Conservation (phyloP, 2,329 filamentous ascomycete species). For the Aurifilum marmelostoma region DNA sequence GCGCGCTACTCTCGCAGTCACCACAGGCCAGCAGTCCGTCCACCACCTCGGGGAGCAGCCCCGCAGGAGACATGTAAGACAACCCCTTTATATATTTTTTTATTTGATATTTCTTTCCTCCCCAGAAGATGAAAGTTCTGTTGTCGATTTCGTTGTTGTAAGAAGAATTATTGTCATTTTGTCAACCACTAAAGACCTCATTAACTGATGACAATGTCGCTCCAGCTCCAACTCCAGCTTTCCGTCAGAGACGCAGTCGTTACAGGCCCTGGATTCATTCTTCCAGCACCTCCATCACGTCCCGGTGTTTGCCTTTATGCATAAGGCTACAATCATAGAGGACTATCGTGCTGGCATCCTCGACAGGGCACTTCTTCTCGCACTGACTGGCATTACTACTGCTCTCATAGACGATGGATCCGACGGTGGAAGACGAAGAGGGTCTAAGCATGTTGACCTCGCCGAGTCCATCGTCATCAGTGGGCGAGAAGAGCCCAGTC, state of each 20-base stretch:
- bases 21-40: background rate
- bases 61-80: background rate
- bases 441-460: background rate
- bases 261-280: background rate
- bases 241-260: background rate
- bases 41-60: background rate
- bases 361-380: background rate
- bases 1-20: background rate
- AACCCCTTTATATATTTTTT: too few species aligned
- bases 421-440: background rate
- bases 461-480: background rate
- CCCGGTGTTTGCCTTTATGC: background rate
- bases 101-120: too few species aligned
- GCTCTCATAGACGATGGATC: background rate
- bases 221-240: background rate
- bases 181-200: background rate
- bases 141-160: background rate
- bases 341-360: background rate
- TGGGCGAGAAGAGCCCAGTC: background rate
- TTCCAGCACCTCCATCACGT: background rate
- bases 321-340: background rate
- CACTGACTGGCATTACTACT: background rate
- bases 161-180: background rate
- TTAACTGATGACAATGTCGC: too few species aligned
- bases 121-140: background rate